Evolutionary conservation across 2,329 filamentous ascomycete species (phyloP).

Genomic region (Cytospora schulzeri): DNA sequence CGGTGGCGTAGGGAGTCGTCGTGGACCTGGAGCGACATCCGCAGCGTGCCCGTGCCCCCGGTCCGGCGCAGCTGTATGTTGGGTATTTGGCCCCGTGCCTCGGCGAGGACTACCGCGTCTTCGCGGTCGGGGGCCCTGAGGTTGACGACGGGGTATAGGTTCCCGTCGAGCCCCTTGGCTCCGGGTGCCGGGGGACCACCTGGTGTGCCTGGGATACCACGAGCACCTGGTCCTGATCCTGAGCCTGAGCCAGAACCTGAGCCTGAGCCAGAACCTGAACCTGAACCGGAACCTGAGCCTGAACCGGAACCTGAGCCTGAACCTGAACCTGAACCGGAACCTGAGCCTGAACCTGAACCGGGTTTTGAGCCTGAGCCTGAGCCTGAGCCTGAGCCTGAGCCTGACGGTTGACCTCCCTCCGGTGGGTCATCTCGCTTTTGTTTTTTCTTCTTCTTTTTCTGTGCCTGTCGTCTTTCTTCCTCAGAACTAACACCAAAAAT

Average conservation of each 20-base stretch:
- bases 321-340: too few relatives aligned
- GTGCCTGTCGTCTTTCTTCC: too few relatives aligned
- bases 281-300: background rate
- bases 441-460: too few relatives aligned
- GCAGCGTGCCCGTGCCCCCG: background rate
- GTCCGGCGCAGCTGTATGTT: background rate
- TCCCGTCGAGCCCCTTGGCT: background rate
- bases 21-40: background rate
- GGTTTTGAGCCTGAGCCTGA: too few relatives aligned
- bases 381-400: too few relatives aligned
- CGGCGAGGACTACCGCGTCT: background rate
- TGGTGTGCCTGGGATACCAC: background rate
- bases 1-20: background rate
- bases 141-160: background rate
- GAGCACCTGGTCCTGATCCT: too few relatives aligned
- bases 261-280: background rate
- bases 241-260: background rate
- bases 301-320: too few relatives aligned
- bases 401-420: too few relatives aligned
- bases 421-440: too few relatives aligned
- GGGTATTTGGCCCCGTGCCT: background rate
- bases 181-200: background rate
- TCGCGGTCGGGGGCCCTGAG: background rate
- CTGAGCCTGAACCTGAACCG: too few relatives aligned
- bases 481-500: too few relatives aligned